phyloP scores from a whole-genome alignment of 306 rosid genomes.

The Vicia villosa region DNA sequence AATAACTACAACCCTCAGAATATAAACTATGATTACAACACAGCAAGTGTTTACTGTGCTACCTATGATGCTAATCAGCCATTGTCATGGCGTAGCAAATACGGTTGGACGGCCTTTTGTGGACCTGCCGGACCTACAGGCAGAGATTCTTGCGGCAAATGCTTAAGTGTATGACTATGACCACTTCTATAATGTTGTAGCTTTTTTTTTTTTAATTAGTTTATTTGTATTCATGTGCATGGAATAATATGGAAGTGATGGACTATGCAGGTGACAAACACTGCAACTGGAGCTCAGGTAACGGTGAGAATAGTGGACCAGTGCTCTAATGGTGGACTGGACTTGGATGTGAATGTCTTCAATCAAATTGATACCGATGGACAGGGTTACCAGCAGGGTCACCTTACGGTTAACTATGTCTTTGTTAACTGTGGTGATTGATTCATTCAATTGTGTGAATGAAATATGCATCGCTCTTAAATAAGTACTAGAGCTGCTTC shows the following conservation, averaged over 20 bases:
- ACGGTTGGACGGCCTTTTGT: no score
- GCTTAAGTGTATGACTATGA: background rate
- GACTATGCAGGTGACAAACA: slow-evolving; percentile 42
- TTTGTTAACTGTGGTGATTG: slow-evolving; percentile 42
- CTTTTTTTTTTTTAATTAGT: background rate
- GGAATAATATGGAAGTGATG: background rate
- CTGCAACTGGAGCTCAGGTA: slow-evolving; percentile 35
- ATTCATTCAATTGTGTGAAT: no score
- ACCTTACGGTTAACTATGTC: slow-evolving; percentile 43
- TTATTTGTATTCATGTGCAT: no score
- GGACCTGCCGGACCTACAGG: background rate
- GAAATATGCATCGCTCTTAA: no score
- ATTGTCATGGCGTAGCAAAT: no score
- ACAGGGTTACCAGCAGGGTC: slow-evolving; percentile 39
- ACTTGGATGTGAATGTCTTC: slow-evolving; percentile 55
- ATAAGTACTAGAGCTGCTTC: no score
- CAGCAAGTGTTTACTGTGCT: no score
- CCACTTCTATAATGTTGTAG: no score
- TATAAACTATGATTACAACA: no score
- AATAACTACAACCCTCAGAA: no score
- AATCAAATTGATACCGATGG: slow-evolving; percentile 44
- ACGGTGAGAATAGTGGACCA: slow-evolving; percentile 67
- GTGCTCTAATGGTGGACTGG: slow-evolving; percentile 59
- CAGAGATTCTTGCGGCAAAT: background rate
- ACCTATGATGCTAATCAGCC: no score